A percentile compares a stretch with the other conserved stretches of the same genome.
phyloP scores from a whole-genome alignment of 2,329 filamentous ascomycete species.

The Paraconiothyrium sp. region DNA sequence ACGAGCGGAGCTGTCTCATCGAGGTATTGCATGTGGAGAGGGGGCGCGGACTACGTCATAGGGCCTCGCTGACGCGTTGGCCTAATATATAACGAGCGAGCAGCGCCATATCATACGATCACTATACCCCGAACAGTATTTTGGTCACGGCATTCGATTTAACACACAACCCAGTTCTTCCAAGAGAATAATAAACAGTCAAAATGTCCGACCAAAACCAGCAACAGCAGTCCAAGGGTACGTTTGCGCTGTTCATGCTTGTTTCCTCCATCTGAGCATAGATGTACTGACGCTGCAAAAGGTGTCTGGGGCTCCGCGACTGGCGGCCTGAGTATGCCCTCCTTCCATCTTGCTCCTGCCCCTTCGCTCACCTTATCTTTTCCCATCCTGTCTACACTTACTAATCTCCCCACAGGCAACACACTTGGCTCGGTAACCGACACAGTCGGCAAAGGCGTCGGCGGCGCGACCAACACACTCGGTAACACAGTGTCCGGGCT shows the following conservation, averaged over 20 bases:
- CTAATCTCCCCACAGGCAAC: conserved; percentile 34
- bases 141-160: not conserved
- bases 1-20: not conserved
- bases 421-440: conserved; percentile 45
- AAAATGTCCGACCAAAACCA: not conserved
- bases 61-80: not conserved
- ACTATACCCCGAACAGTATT: not conserved
- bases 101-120: not conserved
- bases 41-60: not conserved
- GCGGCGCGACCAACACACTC: conserved; percentile 38
- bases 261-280: not conserved
- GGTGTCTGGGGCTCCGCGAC: conserved; percentile 47
- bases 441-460: conserved; percentile 46
- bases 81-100: not conserved
- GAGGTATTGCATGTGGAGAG: not conserved
- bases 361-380: not conserved
- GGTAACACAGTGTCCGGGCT: conserved; percentile 44
- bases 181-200: not conserved
- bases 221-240: not conserved
- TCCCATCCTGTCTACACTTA: not conserved
- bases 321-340: conserved; percentile 38
- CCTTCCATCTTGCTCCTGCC: not conserved
- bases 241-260: not conserved
- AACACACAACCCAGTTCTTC: not conserved
- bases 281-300: conserved; percentile 14